Base-by-base conservation (phyloP, 805 yeast genomes). In the Sugiyamaella chiloensis region DNA sequence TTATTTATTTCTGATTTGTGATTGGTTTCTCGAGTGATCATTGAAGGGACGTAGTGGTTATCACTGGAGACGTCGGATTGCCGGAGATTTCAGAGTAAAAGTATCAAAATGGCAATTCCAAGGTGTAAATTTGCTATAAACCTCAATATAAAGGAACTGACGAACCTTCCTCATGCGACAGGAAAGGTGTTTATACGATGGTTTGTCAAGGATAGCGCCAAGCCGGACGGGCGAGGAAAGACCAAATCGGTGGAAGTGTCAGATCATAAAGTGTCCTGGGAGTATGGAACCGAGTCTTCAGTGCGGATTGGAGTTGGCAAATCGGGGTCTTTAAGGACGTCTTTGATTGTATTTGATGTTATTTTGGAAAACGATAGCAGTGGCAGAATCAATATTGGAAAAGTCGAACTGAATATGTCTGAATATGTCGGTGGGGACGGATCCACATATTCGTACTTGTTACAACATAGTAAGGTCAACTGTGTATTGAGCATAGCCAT, bases 91-190 rank as follows among this genome's bases (percentile, higher is more conserved):
- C n/a, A n/a, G n/a, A n/a, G n/a, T n/a, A n/a, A n/a, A n/a, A n/a
- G n/a, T 29, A n/a, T 21, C 37, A 34, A 14, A 4, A 34, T 34
- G 37, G 19, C 21, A 16, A 34, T 34, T 21, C 37, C 37, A 5
- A 12, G 37, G 37, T 34, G 37, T 5, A 80, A 79, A 65, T 90
- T 87, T 64, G 68, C 77, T 42, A 71, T 87, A 34, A 63, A 71
- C 17, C 66, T 87, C 24, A 64, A 74, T 14, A 74, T 89, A 41
- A 75, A 78, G 47, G 95, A 87, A 53, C 69, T 91, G 40, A 75
- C 83, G n/a, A 90, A 90, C 59, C 77, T 91, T 24, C 98, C 98
- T 1, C 89, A 86, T 55, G 72, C 83, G 1, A 70, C 80, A 2
- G 95, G 95, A 0, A 61, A 70, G 30, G 80, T 91, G 56, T 80